A percentile compares a stretch with the other conserved stretches of the same genome.
phyloP scores from a whole-genome alignment of 805 yeast genomes.

The Hanseniaspora mollemarum region DNA sequence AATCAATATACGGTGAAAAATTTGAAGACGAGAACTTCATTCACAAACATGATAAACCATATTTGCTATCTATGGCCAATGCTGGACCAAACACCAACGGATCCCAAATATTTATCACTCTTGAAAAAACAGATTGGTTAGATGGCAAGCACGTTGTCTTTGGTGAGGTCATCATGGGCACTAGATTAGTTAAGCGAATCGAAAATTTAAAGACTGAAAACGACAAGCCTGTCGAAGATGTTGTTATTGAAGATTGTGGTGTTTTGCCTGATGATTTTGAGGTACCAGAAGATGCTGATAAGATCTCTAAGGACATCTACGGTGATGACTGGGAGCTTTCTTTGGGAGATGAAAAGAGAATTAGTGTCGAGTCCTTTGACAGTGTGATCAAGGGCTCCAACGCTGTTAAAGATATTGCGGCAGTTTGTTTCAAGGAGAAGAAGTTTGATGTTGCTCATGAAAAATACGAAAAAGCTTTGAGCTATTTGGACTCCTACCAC shows the following conservation, averaged over 20 bases:
- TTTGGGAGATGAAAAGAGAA: constrained; percentile 59
- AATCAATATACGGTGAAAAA: constrained; percentile 71
- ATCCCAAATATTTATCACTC: constrained; percentile 92
- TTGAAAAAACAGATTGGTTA: constrained; percentile 39
- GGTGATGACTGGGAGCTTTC: constrained; percentile 75
- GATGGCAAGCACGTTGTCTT: constrained; percentile 95
- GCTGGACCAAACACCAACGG: constrained; percentile 98
- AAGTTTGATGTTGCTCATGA: constrained; percentile 44
- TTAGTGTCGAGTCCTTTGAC: constrained; percentile 49
- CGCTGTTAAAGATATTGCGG: constrained; percentile 64
- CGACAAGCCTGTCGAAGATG: constrained; percentile 63
- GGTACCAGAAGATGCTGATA: constrained; percentile 35
- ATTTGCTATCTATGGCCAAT: constrained; percentile 90
- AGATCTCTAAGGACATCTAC: constrained; percentile 56
- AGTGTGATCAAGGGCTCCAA: constrained; percentile 56
- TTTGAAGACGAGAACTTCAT: constrained; percentile 69
- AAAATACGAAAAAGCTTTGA: constrained; percentile 64
- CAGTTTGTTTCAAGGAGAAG: constrained; percentile 57
- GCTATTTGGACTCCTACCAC: constrained; percentile 58
- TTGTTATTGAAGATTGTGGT: constrained; percentile 70
- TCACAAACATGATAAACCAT: constrained; percentile 66
- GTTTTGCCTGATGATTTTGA: constrained; percentile 51
- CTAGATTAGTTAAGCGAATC: constrained; percentile 62
- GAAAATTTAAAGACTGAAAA: constrained; percentile 56
- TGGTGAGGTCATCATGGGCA: constrained; percentile 78